phyloP scores from a whole-genome alignment of 1,139 yeast genomes.

The Zhuliangozyma parablackwelliae region DNA sequence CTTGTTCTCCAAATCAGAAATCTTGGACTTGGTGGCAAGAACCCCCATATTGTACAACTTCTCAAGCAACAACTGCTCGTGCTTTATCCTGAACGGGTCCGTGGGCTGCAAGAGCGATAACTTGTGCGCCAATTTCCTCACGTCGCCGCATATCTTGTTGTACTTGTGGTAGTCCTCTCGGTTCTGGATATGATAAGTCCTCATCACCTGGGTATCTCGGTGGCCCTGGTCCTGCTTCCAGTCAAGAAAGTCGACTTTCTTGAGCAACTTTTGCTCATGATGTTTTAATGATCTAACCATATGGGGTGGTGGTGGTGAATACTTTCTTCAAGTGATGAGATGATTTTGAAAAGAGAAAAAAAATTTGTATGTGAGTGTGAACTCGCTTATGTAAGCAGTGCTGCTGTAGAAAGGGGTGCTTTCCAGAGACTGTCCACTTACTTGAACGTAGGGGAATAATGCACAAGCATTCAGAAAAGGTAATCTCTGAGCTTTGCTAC shows the following conservation, averaged over 20 bases:
- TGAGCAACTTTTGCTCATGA: slow-evolving; percentile 91
- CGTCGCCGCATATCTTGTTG: slow-evolving; percentile 86
- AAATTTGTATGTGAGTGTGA: no score
- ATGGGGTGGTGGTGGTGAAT: slow-evolving; percentile 6
- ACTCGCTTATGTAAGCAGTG: no score
- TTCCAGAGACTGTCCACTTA: no score
- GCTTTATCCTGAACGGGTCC: slow-evolving; percentile 81
- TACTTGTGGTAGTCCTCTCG: slow-evolving; percentile 95
- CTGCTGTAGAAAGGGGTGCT: no score
- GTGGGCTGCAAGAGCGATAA: slow-evolving; percentile 78
- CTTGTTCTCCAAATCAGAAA: slow-evolving; percentile 89
- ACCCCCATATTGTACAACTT: slow-evolving; percentile 88
- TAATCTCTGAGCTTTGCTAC: no score
- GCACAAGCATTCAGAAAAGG: no score
- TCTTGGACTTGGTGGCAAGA: slow-evolving; percentile 76
- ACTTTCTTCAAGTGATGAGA: not conserved
- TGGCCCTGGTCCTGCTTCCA: slow-evolving; percentile 98
- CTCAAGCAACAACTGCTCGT: slow-evolving; percentile 81
- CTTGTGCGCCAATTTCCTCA: slow-evolving; percentile 81
- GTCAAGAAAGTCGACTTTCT: slow-evolving; percentile 93
- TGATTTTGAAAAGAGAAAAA: no score
- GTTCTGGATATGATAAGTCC: slow-evolving; percentile 87
- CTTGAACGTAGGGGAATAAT: no score
- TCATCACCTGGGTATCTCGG: slow-evolving; percentile 92
- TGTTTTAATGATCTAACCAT: slow-evolving; percentile 93